Conservation (phyloP, 306 rosid species). For the Sicyos baderoa region DNA sequence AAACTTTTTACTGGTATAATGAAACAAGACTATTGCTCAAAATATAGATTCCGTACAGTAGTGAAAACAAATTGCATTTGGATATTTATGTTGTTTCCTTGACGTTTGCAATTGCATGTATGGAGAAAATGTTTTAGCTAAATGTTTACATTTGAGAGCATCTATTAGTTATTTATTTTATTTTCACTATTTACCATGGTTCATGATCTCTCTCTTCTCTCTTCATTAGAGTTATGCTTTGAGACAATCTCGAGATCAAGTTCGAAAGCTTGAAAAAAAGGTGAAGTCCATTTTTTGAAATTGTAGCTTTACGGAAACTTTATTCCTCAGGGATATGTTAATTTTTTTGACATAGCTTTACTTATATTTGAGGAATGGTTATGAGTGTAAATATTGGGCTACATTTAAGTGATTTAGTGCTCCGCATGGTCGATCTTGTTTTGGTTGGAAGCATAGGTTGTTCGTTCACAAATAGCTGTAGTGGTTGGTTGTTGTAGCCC, state of each 20-base stretch:
- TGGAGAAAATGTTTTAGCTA: neutral
- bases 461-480: neutral
- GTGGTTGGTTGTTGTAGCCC: neutral
- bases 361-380: constrained; percentile 7
- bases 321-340: neutral
- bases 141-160: neutral
- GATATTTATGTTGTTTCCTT: neutral
- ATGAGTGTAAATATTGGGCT: neutral
- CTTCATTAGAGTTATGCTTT: constrained; percentile 54
- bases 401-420: neutral
- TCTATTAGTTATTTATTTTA: neutral
- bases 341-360: constrained; percentile 7
- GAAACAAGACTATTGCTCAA: no score
- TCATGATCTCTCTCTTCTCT: constrained; percentile 9
- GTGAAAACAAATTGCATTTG: neutral
- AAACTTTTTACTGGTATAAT: no score
- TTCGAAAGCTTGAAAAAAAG: constrained; percentile 64
- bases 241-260: constrained; percentile 59
- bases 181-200: constrained; percentile 16
- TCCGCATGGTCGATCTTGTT: neutral
- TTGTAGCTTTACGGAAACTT: neutral
- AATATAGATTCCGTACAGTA: no score
- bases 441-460: neutral
- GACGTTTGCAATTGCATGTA: neutral
- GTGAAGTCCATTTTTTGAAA: constrained; percentile 26